phyloP scores from a whole-genome alignment of 306 rosid species.

The Begonia peltatifolia region DNA sequence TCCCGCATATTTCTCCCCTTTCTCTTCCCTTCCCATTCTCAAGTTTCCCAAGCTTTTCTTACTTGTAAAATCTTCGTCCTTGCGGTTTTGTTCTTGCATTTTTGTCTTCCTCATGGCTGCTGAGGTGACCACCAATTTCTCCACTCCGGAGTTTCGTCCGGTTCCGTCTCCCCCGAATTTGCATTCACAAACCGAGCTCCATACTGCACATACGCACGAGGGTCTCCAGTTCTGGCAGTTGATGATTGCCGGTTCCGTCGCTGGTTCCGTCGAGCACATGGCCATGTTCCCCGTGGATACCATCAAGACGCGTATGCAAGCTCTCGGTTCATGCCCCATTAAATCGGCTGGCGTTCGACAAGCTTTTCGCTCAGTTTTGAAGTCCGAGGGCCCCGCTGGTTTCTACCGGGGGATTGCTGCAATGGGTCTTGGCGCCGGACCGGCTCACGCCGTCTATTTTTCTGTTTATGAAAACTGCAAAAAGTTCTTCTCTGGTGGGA shows the following conservation, averaged over 20 bases:
- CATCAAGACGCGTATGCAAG: slow-evolving; percentile 85
- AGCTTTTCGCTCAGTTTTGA: slow-evolving; percentile 47
- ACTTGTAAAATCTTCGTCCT: too few species aligned
- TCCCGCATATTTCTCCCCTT: too few species aligned
- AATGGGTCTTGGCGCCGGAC: slow-evolving; percentile 89
- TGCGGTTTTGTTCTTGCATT: too few species aligned
- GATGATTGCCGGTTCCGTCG: slow-evolving; percentile 76
- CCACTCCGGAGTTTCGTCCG: slow-evolving; percentile 49
- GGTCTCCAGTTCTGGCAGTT: slow-evolving; percentile 87
- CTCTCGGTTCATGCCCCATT: slow-evolving; percentile 71
- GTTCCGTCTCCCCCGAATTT: slow-evolving; percentile 34
- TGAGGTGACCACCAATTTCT: slow-evolving; percentile 56
- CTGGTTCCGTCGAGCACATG: slow-evolving; percentile 71
- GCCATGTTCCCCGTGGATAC: slow-evolving; percentile 92
- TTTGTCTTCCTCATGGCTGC: slow-evolving; percentile 35
- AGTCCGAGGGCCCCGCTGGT: slow-evolving; percentile 50
- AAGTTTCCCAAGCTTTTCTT: too few species aligned
- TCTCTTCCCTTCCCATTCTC: too few species aligned
- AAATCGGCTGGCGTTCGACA: slow-evolving; percentile 51
- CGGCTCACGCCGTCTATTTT: slow-evolving; percentile 82
- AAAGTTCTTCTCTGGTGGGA: slow-evolving; percentile 39
- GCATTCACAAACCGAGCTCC: slow-evolving; percentile 24
- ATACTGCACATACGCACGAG: slow-evolving; percentile 29
- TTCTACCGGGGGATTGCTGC: slow-evolving; percentile 82
- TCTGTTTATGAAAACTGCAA: slow-evolving; percentile 53